phyloP scores from a whole-genome alignment of 306 rosid genomes.

The Lotus japonicus region DNA sequence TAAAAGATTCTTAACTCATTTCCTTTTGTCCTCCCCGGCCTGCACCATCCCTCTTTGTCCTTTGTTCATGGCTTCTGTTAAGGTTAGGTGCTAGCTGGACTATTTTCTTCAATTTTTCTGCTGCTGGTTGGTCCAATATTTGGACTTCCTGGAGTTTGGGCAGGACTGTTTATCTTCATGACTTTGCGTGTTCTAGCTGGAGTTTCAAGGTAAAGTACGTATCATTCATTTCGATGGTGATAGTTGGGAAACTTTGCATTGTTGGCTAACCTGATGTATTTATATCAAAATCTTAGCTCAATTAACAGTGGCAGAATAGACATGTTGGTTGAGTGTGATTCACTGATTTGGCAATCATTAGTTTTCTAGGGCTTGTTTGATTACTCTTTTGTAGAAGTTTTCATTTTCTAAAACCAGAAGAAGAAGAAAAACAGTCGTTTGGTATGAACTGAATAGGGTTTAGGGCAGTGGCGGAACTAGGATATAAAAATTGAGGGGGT shows the following conservation, averaged over 20 bases:
- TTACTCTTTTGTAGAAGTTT: too few relatives aligned
- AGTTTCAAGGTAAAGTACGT: slow-evolving; percentile 68
- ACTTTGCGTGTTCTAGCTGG: slow-evolving; percentile 73
- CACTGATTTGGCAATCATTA: not conserved
- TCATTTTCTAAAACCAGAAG: too few relatives aligned
- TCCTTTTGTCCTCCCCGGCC: not conserved
- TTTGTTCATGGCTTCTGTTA: slow-evolving; percentile 1
- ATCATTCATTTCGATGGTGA: slow-evolving; percentile 1
- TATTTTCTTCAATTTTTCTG: slow-evolving; percentile 59
- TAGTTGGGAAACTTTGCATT: not conserved
- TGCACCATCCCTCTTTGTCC: not conserved
- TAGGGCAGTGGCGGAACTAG: too few relatives aligned
- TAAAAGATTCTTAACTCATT: slow-evolving; percentile 4
- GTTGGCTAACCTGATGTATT: not conserved
- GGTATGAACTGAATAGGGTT: too few relatives aligned
- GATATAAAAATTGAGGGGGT: too few relatives aligned
- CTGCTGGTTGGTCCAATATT: slow-evolving; percentile 57
- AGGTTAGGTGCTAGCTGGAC: slow-evolving; percentile 55
- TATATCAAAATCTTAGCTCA: not conserved
- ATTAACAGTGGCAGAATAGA: not conserved
- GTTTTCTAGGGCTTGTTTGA: not conserved
- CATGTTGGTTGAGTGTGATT: not conserved
- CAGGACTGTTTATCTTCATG: slow-evolving; percentile 92
- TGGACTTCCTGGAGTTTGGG: slow-evolving; percentile 92
- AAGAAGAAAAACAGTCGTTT: too few relatives aligned